These are phyloP conservation scores for Breviolum minutum DNA, from an alignment of 73 alveolate species.

Conservation along the genomic window DNA sequence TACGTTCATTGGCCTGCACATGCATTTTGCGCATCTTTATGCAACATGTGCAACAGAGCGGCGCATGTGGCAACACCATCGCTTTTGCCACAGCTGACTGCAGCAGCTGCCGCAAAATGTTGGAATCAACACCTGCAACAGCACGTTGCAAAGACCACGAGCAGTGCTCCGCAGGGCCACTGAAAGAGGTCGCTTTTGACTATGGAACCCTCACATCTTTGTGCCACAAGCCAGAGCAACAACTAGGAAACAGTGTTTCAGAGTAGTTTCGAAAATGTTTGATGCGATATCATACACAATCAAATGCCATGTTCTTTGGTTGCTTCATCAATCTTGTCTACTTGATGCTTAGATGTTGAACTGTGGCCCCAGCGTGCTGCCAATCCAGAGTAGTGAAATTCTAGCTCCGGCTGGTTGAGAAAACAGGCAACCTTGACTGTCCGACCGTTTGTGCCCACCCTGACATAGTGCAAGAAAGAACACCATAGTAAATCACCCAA, in stretches of 20 bases:
- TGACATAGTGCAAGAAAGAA: no score
- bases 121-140: slow-evolving; percentile 61
- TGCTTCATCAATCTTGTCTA: no score
- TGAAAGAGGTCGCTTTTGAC: no score
- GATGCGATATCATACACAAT: no score
- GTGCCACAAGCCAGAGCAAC: not conserved
- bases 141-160: not conserved
- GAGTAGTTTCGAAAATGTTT: no score
- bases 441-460: not conserved
- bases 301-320: no score
- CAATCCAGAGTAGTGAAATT: slow-evolving; percentile 72
- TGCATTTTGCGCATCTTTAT: no score
- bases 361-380: slow-evolving; percentile 13
- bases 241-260: no score
- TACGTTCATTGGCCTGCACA: no score
- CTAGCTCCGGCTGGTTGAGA: slow-evolving; percentile 55
- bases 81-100: slow-evolving; percentile 50
- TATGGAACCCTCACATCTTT: not conserved
- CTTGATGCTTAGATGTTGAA: no score
- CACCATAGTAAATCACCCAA: no score
- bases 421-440: slow-evolving; percentile 49
- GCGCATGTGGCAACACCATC: slow-evolving; percentile 55
- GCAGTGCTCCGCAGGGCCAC: no score
- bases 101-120: slow-evolving; percentile 21
- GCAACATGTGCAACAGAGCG: not conserved